Evolutionary conservation across 176 grass and related monocot genomes (phyloP).

Genomic region (Avena insularis): DNA sequence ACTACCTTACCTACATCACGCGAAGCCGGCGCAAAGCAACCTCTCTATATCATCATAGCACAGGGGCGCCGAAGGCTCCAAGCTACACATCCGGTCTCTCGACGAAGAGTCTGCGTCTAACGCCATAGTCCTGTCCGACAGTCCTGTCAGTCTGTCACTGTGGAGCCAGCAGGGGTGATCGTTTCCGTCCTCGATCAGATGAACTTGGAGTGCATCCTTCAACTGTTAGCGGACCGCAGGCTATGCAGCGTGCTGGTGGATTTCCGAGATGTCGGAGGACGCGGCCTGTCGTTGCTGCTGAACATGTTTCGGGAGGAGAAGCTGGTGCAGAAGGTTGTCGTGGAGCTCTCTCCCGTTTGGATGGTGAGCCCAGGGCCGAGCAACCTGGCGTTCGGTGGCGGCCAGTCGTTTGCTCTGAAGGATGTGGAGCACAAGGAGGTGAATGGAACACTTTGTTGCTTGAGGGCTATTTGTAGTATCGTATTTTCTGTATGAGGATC

Average conservation of each 20-base stretch:
- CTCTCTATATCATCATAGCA: slow-evolving; percentile 74
- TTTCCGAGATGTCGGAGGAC: slow-evolving; percentile 55
- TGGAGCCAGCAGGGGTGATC: slow-evolving; percentile 57
- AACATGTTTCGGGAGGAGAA: slow-evolving; percentile 55
- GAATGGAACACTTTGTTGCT: slow-evolving; percentile 59
- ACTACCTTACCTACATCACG: slow-evolving; percentile 54
- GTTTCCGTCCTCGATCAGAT: slow-evolving; percentile 58
- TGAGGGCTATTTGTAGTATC: slow-evolving; percentile 65
- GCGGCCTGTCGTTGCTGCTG: slow-evolving; percentile 51
- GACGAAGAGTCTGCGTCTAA: slow-evolving; percentile 46
- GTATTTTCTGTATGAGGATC: background rate
- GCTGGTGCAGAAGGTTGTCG: slow-evolving; percentile 80
- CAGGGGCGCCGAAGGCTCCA: slow-evolving; percentile 27
- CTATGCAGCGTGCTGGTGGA: slow-evolving; percentile 76
- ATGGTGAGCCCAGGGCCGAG: slow-evolving; percentile 29
- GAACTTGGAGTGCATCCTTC: slow-evolving; percentile 58
- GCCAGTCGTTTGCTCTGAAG: slow-evolving; percentile 56
- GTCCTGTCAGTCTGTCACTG: slow-evolving; percentile 45
- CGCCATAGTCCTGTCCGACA: slow-evolving; percentile 59
- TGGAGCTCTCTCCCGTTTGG: slow-evolving; percentile 72
- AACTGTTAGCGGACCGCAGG: slow-evolving; percentile 47
- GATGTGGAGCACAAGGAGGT: slow-evolving; percentile 52
- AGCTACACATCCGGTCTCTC: slow-evolving; percentile 54
- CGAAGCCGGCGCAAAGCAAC: slow-evolving; percentile 72
- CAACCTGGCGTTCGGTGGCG: slow-evolving; percentile 50